Evolutionary conservation across 208 protist species (phyloP), one percentile per base, ranked within the genome.

Genomic region (Zelonia costaricensis): DNA sequence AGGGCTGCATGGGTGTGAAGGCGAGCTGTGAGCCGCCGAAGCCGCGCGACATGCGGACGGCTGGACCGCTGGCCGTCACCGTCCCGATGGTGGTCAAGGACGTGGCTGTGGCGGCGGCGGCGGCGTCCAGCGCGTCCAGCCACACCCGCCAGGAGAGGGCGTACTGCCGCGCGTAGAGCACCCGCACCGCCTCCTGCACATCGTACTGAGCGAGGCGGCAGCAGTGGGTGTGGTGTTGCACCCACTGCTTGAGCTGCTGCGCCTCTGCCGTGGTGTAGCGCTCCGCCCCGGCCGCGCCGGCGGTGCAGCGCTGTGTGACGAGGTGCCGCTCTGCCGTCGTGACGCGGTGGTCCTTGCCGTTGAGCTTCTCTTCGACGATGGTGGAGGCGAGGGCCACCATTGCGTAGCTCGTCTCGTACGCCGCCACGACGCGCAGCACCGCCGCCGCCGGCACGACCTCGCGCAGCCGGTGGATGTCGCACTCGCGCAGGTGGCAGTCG

Each of bases 121-220:
- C 23, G 28, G 15, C 39, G 13, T 54, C 51, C 42, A 83, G 39
- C 31, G 54, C 46, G 16, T 28, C 40, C 23, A 87, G 43, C 69
- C 76, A 81, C 55, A 54, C 71, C 43, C 77, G 74, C 69, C 79
- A 87, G 9, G 88, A 95, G 4, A 92, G 68, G 28, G 73, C 71
- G 59, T 90, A 95, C 58, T 87, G 86, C 31, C 76, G 83, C 31
- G 62, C 66, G 52, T 81, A 88, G 46, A 95, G 52, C 23, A 85
- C 68, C 18, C 62, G 45, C 42, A 81, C 62, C 4, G 83, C 82
- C 23, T 62, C 55, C 23, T 61, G 38, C 8, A 90, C 72, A 58
- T 90, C 79, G 28, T 73, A 43, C 4, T 51, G 67, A n/a, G 69
- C 58, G 51, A 56, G 52, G 10, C 47, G 72, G 63, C 88, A 95